A percentile compares a stretch with the other conserved stretches of the same genome.
Evolutionary conservation across 768 basidiomycete species (phyloP).

Genomic region (Lactarius akahatsu): DNA sequence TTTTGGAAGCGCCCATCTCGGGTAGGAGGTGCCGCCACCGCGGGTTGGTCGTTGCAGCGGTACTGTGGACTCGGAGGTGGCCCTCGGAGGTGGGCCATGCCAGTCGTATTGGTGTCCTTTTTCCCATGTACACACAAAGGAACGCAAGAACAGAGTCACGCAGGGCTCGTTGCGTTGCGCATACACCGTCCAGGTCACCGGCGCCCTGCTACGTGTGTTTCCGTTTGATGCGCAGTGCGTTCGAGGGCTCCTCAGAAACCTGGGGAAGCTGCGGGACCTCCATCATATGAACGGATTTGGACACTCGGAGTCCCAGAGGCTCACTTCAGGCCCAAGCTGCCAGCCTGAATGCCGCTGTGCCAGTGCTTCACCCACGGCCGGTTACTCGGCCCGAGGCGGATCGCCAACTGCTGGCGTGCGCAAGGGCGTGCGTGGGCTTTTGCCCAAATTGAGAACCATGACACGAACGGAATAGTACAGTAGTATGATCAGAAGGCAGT

Average conservation of each 20-base stretch:
- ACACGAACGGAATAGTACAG: background rate
- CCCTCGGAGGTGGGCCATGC: background rate
- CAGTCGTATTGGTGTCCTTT: background rate
- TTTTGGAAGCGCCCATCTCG: background rate
- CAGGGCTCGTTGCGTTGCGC: background rate
- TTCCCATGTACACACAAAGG: background rate
- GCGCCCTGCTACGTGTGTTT: background rate
- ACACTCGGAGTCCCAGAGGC: conserved; percentile 1
- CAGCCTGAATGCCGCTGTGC: background rate
- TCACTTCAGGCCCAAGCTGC: background rate
- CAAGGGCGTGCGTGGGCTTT: background rate
- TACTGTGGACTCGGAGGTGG: background rate
- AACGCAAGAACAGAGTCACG: background rate
- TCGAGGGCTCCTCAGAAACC: background rate
- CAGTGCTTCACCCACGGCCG: background rate
- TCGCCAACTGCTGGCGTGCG: background rate
- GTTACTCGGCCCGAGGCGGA: background rate
- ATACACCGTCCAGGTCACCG: background rate
- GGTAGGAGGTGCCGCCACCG: background rate
- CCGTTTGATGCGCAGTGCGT: background rate
- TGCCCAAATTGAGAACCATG: background rate
- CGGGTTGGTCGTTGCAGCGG: background rate
- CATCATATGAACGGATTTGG: background rate
- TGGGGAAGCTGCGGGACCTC: background rate
- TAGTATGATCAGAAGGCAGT: background rate